Base-by-base conservation (phyloP, 176 grass and related monocot genomes). In the Carex myosuroides region DNA sequence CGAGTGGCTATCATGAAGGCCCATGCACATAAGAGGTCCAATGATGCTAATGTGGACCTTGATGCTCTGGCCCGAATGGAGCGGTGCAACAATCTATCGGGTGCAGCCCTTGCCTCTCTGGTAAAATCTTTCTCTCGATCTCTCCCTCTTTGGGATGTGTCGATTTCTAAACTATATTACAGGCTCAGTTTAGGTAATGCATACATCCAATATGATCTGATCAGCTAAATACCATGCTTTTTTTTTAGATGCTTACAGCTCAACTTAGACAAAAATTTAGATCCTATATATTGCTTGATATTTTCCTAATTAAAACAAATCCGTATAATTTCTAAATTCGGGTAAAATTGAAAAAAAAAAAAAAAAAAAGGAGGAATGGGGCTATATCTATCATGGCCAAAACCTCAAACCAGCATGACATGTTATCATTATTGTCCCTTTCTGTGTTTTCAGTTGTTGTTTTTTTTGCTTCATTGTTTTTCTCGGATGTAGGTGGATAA, bases 41-140 rank as follows among this genome's bases (percentile, higher is more conserved):
- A 95, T 50, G 87, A 89, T 13, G 22, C 76, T 81, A 69, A 65
- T 80, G 89, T 98, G 56, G 83, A 93, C 85, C 84, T 94, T 66
- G 68, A 58, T 55, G 64, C 79, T 60, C 80, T 98, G 29, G 95
- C 92, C 54, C 66, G 30, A 17, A 48, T 85, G 58, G 82, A 87
- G 32, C 86, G 89, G 18, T 98, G 91, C 70, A 79, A 86, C 35
- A 93, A 92, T 83, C 83, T 95, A 66, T 95, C 91, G 56, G 91
- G 91, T 78, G 92, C 92, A 0, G 95, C 93, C 61, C 64, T 95
- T 21, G 89, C 92, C 87, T 90, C 92, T 60, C 85, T 93, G 84
- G 95, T 98, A 86, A 44, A 79, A n/a, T 44, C n/a, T 4, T 10
- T 22, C 55, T 12, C 72, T 64, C 17, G 6, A 20, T 37, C 42